These are phyloP conservation scores for Beta lomatogona DNA, from an alignment of 179 eudicot genomes.

Conservation along the genomic window DNA sequence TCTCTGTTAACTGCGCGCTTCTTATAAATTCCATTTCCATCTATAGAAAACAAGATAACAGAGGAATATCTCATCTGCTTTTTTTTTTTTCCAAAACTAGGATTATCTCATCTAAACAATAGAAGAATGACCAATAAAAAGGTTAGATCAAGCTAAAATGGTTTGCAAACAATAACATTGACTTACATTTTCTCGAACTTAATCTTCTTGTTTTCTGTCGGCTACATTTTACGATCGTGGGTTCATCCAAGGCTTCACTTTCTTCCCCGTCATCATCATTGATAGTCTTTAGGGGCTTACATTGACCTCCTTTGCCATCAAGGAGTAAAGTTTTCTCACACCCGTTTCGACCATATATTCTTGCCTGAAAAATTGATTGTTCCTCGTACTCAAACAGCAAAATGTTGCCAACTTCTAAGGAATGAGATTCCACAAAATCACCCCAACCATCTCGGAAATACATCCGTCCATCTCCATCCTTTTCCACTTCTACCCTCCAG, in stretches of 20 bases:
- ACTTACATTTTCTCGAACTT: slow-evolving; percentile 16
- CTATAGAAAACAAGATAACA: slow-evolving; percentile 14
- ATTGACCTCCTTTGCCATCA: not conserved
- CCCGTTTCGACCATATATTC: slow-evolving; percentile 32
- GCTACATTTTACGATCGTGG: not conserved
- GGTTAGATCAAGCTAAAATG: not conserved
- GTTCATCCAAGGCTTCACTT: slow-evolving; percentile 20
- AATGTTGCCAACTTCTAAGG: slow-evolving; percentile 33
- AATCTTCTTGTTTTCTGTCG: slow-evolving; percentile 1
- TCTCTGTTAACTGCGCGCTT: not conserved
- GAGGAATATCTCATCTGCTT: not conserved
- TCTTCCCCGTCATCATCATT: slow-evolving; percentile 20
- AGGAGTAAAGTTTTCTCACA: slow-evolving; percentile 20
- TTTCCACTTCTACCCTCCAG: slow-evolving; percentile 37
- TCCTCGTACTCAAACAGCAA: slow-evolving; percentile 33
- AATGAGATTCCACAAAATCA: slow-evolving; percentile 35
- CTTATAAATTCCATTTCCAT: slow-evolving; percentile 21
- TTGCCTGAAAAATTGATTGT: slow-evolving; percentile 32
- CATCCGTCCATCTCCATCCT: slow-evolving; percentile 28
- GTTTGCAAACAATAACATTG: not conserved
- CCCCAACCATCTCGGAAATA: slow-evolving; percentile 37
- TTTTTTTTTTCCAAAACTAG: no score
- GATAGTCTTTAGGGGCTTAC: slow-evolving; percentile 14
- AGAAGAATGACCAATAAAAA: no score
- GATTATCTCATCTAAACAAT: not conserved